Evolutionary conservation across 2,329 filamentous ascomycete genomes (phyloP), one percentile per base, ranked within the genome.

Genomic region (Fusarium clavum): DNA sequence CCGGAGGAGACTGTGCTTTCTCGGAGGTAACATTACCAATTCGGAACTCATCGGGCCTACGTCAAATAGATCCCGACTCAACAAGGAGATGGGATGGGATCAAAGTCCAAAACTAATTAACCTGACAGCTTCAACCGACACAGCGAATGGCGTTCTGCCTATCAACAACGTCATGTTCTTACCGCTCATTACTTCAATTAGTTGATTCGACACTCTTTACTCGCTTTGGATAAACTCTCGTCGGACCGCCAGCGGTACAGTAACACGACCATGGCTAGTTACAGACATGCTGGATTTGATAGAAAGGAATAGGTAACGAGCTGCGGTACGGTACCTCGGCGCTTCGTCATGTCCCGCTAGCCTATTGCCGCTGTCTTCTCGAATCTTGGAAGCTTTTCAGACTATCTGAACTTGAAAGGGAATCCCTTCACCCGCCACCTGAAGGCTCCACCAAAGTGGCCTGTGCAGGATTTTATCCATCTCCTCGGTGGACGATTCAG

Each of bases 351-450:
- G 45, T 69, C 57, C 41, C 48, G 34, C 66, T 65, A 47, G 46
- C 30, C 14, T 47, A 30, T 52, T 29, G 40, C 27, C 32, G 32
- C 24, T 40, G 43, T 38, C 55, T 70, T 70, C 67, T 70, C 57
- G 67, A 70, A 70, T 56, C 44, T 58, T 70, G 43, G 46, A 70
- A 70, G 62, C 38, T 58, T 34, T 69, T 44, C 29, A 32, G 49
- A 60, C 54, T 25, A 53, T 53, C 49, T 61, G 30, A 45, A 61
- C 29, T 46, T 38, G 54, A 27, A 64, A 43, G 45, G 43, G 46
- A 46, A 56, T 51, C 53, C 30, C 30, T 59, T 51, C 53, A 43
- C 24, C 29, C 67, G 54, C 67, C 49, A 67, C 62, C 48, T 43
- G 11, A n/a, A 27, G 27, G 45, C 44, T 58, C 52, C 61, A 67